Evolutionary conservation across 2,329 filamentous ascomycete species (phyloP), one percentile per base, ranked within the genome.

Genomic region (Aspergillus pseudoglaucus): DNA sequence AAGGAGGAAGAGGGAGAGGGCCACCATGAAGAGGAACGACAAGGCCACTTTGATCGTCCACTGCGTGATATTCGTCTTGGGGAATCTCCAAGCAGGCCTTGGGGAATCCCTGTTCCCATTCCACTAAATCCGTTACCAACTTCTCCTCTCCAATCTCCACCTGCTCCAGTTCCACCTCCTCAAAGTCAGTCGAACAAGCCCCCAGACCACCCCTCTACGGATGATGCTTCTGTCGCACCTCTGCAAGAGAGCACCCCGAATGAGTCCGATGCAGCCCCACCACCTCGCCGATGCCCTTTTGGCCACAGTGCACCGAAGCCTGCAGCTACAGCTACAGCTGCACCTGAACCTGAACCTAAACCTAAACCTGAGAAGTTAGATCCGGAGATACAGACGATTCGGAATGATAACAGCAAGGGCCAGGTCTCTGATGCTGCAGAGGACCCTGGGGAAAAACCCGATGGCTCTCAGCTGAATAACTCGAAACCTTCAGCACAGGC

Each of bases 31-130:
- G 79, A 82, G 23, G 78, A 83, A 40, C 79, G 89, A 48, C 76
- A 83, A 53, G 78, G 83, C 48, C 87, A 84, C 60, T 96, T 95
- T 63, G 89, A 95, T 56, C 81, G 90, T 40, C 84, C 87, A 0
- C 68, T 97, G 45, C 88, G 91, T 62, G 91, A 96, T 59, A 81
- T 97, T 8, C 80, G 91, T n/a, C 83, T 97, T 18, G 91, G 91
- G 39, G 91, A 97, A 68, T 95, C 88, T 12, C 91, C 91, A 4
- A 95, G 87, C 66, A 79, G 91, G 40, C 91, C 91, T 12, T 96
- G 90, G 90, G 90, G 90, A 5, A 95, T 96, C 45, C 81, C 82
- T 4, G 84, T 96, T 0, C 90, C 90, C 2, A 67, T 81, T 33
- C 74, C 78, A 53, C 73, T 78, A 48, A 55, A 63, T n/a, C 17